Evolutionary conservation across 2,329 filamentous ascomycete genomes (phyloP).

Genomic region (Monilinia aucupariae): DNA sequence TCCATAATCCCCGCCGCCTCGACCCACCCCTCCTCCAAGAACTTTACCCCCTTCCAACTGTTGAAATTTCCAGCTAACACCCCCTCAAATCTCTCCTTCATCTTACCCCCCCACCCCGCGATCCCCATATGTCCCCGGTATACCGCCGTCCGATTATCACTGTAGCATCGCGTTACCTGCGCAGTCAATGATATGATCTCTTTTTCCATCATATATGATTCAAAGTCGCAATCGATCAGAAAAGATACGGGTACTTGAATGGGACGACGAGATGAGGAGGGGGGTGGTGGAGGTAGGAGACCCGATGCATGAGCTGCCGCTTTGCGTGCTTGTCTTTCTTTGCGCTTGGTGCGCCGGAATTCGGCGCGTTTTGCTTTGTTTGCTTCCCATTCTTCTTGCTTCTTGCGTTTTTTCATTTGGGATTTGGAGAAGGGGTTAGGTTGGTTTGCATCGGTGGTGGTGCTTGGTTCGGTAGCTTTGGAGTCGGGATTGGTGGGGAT

Average conservation of each 20-base stretch:
- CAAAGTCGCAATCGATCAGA: conserved; percentile 87
- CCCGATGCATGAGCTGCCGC: conserved; percentile 41
- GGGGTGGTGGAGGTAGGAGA: conserved; percentile 11
- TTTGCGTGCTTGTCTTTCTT: conserved; percentile 46
- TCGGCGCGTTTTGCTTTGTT: conserved; percentile 54
- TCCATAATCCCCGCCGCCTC: conserved; percentile 61
- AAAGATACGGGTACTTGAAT: conserved; percentile 69
- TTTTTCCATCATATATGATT: conserved; percentile 80
- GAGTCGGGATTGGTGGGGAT: neutral
- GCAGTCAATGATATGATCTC: conserved; percentile 77
- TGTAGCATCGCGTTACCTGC: conserved; percentile 84
- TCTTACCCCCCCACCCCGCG: conserved; percentile 68
- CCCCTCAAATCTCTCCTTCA: conserved; percentile 76
- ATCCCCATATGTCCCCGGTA: conserved; percentile 70
- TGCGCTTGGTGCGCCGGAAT: conserved; percentile 48
- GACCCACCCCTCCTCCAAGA: conserved; percentile 70
- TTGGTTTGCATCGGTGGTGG: neutral
- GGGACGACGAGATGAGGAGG: conserved; percentile 23
- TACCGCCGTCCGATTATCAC: conserved; percentile 68
- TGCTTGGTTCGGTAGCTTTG: neutral
- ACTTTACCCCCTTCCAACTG: conserved; percentile 73
- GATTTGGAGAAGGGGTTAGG: conserved; percentile 65
- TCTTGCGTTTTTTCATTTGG: conserved; percentile 72
- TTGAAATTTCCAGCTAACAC: conserved; percentile 65
- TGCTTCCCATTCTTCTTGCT: conserved; percentile 70